phyloP scores from a whole-genome alignment of 345 rosid species.

The Rhodomyrtus tomentosa region DNA sequence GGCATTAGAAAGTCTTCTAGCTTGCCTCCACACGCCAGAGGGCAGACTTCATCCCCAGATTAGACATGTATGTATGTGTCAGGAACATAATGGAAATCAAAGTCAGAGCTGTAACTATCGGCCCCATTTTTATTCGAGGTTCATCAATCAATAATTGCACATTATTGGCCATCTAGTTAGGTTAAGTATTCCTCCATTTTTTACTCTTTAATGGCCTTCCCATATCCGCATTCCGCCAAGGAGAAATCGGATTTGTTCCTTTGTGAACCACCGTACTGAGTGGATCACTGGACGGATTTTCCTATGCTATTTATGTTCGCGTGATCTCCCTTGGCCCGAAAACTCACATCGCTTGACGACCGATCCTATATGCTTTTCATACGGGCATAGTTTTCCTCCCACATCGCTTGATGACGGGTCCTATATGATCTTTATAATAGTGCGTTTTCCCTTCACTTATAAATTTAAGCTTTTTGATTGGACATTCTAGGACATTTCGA shows the following conservation, averaged over 20 bases:
- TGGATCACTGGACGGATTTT: background rate
- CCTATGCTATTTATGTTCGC: background rate
- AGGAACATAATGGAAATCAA: background rate
- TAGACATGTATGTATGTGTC: background rate
- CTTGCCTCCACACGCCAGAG: background rate
- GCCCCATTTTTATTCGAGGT: background rate
- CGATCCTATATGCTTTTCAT: too few species aligned
- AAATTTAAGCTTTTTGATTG: background rate
- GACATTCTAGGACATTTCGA: too few species aligned
- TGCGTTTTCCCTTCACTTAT: too few species aligned
- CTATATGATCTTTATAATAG: background rate
- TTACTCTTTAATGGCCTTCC: background rate
- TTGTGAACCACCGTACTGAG: background rate
- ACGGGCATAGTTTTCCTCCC: background rate
- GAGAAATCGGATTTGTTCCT: background rate
- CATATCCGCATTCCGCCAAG: background rate
- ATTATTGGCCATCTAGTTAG: background rate
- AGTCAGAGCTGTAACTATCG: background rate
- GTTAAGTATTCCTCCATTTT: background rate
- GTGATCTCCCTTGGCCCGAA: background rate
- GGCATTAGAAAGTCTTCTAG: background rate
- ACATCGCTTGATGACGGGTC: accelerated
- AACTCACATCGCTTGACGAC: too few species aligned
- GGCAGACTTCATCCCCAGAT: background rate
- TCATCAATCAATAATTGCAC: background rate